Conservation (phyloP, 441 rosid genomes). For the Biscutella auriculata region DNA sequence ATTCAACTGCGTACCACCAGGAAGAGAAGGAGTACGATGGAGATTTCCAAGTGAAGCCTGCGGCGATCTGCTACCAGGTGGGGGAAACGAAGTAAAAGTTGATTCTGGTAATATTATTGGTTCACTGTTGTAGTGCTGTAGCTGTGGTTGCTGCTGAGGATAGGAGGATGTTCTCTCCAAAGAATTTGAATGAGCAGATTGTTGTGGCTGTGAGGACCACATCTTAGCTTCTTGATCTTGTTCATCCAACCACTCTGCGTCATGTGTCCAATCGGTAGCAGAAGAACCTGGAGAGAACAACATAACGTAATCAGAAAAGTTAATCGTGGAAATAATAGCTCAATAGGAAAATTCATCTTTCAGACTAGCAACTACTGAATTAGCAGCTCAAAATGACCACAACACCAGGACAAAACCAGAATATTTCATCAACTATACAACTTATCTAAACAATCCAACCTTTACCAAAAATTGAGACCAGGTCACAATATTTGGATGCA, state of each 20-base stretch:
- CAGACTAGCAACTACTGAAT: not conserved
- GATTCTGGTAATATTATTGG: conserved; percentile 57
- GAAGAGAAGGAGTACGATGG: conserved; percentile 35
- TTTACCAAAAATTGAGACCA: not conserved
- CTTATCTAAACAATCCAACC: not conserved
- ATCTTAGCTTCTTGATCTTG: conserved; percentile 54
- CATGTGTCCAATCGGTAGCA: conserved; percentile 82
- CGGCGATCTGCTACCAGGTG: conserved; percentile 56
- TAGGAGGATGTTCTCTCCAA: conserved; percentile 82
- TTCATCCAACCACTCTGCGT: conserved; percentile 74
- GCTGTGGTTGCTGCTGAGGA: conserved; percentile 62
- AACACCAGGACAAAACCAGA: not conserved
- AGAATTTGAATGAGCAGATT: conserved; percentile 48
- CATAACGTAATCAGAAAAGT: conserved; percentile 4
- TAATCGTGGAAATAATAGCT: not conserved
- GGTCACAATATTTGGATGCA: not conserved
- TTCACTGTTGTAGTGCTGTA: conserved; percentile 60
- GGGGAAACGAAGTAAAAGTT: conserved; percentile 68
- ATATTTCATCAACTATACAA: not conserved
- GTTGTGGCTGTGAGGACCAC: conserved; percentile 80
- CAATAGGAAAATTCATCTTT: not conserved
- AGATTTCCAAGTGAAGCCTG: conserved; percentile 43
- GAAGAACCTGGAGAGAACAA: conserved; percentile 62
- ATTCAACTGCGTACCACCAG: conserved; percentile 44
- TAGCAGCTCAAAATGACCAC: not conserved